Evolutionary conservation across 1,284 basidiomycete genomes (phyloP).

Genomic region (Ustilago vetiveriae): DNA sequence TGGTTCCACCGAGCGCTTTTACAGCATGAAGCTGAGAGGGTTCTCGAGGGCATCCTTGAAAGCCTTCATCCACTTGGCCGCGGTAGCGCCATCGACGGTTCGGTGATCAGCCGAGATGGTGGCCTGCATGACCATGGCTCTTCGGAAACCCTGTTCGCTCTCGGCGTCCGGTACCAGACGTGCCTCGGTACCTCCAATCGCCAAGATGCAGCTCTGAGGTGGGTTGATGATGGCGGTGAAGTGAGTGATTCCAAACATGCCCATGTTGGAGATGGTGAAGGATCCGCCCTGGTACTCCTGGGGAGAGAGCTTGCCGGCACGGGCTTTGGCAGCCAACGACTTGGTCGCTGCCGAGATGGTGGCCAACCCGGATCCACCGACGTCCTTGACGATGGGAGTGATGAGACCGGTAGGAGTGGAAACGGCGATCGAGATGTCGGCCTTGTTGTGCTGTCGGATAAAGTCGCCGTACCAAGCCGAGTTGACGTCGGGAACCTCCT

Average conservation of each 20-base stretch:
- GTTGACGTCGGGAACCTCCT: conserved; percentile 96
- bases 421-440: conserved; percentile 96
- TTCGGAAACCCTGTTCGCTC: conserved; percentile 75
- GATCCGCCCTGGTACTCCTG: conserved; percentile 97
- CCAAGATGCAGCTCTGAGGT: conserved; percentile 96
- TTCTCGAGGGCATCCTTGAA: conserved; percentile 99
- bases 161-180: conserved; percentile 87
- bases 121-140: conserved; percentile 89
- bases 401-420: conserved; percentile 95
- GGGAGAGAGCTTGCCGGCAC: conserved; percentile 94
- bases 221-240: conserved; percentile 99
- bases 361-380: conserved; percentile 87
- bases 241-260: conserved; percentile 90
- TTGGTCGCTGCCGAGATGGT: conserved; percentile 92
- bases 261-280: conserved; percentile 99
- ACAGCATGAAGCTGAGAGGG: conserved; percentile 73
- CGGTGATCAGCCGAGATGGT: conserved; percentile 96
- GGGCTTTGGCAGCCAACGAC: conserved; percentile 89
- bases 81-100: conserved; percentile 72
- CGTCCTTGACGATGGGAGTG: conserved; percentile 96
- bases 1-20: background rate
- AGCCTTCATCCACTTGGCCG: conserved; percentile 73
- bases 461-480: conserved; percentile 96
- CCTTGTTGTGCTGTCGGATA: conserved; percentile 96
- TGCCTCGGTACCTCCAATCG: conserved; percentile 87